Conservation (phyloP, 371 early-diverging fungal species). For the Mortierella sp. region DNA sequence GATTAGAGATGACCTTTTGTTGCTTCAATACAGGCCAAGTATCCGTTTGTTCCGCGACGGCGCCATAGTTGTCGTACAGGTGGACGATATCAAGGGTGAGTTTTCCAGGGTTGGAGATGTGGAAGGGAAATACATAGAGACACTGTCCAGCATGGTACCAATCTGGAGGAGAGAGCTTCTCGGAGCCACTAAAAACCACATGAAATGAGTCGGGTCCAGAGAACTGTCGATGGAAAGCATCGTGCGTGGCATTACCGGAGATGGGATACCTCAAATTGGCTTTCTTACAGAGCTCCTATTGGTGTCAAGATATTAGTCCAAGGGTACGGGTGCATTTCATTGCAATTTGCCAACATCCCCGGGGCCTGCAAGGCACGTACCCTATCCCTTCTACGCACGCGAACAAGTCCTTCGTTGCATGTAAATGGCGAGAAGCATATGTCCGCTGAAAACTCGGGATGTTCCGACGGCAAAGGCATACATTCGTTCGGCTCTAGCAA, state of each 20-base stretch:
- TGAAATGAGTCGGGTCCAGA: conserved; percentile 48
- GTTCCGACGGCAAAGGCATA: conserved; percentile 17
- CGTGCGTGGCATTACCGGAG: conserved; percentile 39
- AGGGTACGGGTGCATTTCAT: neutral
- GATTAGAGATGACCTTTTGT: conserved; percentile 18
- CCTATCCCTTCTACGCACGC: conserved; percentile 34
- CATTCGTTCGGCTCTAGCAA: conserved; percentile 41
- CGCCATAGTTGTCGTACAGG: conserved; percentile 44
- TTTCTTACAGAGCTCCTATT: conserved; percentile 21
- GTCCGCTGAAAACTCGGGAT: conserved; percentile 40
- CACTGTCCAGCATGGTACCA: conserved; percentile 42
- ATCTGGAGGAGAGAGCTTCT: conserved; percentile 48
- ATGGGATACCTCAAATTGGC: conserved; percentile 29
- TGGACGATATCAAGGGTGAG: conserved; percentile 36
- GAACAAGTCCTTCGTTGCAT: conserved; percentile 46
- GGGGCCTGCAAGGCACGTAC: conserved; percentile 9
- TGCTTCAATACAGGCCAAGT: conserved; percentile 27
- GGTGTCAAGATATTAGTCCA: neutral
- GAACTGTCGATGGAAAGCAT: conserved; percentile 45
- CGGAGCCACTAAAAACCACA: conserved; percentile 39
- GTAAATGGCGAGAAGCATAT: conserved; percentile 44
- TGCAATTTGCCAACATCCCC: neutral
- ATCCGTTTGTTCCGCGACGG: conserved; percentile 21
- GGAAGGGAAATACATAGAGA: conserved; percentile 47
- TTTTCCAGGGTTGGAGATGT: conserved; percentile 46